Base-by-base conservation (phyloP, 352 stramenopile genomes). In the Phytophthora vignae region DNA sequence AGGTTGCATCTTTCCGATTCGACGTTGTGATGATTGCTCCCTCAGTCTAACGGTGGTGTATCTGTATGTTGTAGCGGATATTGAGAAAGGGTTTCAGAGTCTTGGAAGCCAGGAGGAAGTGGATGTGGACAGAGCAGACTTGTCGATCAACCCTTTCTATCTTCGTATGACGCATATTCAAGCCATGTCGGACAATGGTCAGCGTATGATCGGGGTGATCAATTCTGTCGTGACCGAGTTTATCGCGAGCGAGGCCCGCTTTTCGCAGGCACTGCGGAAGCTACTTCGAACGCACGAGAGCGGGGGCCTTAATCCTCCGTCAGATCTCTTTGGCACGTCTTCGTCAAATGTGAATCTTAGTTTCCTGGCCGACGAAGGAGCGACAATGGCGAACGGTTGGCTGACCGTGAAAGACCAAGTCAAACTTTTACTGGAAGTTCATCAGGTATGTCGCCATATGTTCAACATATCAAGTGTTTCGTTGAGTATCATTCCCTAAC, bases 1-100 rank as follows among this genome's bases (percentile, higher is more conserved):
- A 55, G 85, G 59, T 11, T 21, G 7, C 42, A 22, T 49, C 15
- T 42, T 42, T 7, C 6, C 36, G 12, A 42, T 42, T 42, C 11
- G 36, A 15, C 11, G 36, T 42, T 12, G 42, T 21, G 14, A 10
- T 17, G 14, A 44, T 44, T 3, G 14, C 17, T 12, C 36, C 22
- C 4, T 40, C 22, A 60, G 12, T 36, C 25, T 12, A n/a, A 19
- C 14, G 21, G n/a, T 50, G 21, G 29, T 14, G 7, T 46, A 3
- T 27, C 46, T 54, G 17, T 61, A 21, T 22, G 56, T 65, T 29
- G 63, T 64, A 95, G 88, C 74, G 17, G 87, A 96, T 62, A 91
- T 96, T 46, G 84, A 94, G 52, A 81, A 92, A 40, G 83, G 81
- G 0, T 92, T 96, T 62, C 77, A 84, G 12, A 81, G 85, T 50